Evolutionary conservation across 164 flowering plant species (phyloP).

Genomic region (Magnolia officinalis): DNA sequence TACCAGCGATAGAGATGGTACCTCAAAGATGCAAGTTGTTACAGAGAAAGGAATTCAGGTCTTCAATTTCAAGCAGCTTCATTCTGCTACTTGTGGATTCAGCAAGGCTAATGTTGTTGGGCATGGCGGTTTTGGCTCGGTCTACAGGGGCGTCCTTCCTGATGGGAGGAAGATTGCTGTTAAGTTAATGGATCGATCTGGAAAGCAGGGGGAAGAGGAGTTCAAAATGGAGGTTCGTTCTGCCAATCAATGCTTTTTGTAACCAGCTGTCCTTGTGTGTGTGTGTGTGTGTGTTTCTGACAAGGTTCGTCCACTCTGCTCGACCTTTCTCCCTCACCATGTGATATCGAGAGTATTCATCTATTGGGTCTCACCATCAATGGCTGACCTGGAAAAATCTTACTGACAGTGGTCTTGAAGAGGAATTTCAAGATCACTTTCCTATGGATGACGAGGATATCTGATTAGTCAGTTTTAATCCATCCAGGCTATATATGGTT

Average conservation of each 20-base stretch:
- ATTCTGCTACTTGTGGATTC: conserved; percentile 85
- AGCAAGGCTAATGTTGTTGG: conserved; percentile 84
- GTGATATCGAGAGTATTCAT: not conserved
- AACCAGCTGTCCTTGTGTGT: not conserved
- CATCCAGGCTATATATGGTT: not conserved
- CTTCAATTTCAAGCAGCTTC: conserved; percentile 88
- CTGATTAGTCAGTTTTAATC: not conserved
- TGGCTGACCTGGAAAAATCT: not conserved
- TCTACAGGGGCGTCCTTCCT: conserved; percentile 76
- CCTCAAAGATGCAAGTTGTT: conserved; percentile 33
- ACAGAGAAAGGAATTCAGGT: conserved; percentile 65
- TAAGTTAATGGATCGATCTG: conserved; percentile 83
- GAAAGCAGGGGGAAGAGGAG: conserved; percentile 94
- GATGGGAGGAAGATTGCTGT: conserved; percentile 86
- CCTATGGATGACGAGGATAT: not conserved
- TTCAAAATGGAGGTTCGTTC: conserved; percentile 76
- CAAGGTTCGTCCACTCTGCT: not conserved
- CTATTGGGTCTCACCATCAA: not conserved
- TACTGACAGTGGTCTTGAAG: not conserved
- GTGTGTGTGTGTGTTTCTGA: not conserved
- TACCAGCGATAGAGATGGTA: conserved; percentile 34
- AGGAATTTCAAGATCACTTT: not conserved
- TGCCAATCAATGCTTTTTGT: not conserved
- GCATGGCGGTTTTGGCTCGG: conserved; percentile 87
- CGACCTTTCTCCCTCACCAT: not conserved